Conservation (phyloP, 108 stramenopile genomes). For the Cyclostephanos tholiformis region DNA sequence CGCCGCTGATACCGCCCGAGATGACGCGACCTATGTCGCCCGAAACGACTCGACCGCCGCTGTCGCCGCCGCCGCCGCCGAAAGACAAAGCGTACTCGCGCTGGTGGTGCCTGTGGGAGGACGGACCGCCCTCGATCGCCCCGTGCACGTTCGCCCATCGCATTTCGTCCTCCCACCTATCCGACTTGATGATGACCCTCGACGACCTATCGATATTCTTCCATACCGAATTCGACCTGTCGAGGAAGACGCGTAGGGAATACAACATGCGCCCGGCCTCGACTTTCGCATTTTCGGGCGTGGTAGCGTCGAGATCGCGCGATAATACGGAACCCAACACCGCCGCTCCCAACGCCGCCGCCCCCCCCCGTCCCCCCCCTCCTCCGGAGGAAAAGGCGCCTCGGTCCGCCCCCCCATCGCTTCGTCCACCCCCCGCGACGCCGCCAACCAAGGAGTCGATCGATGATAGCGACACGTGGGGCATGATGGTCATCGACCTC, state of each 20-base stretch:
- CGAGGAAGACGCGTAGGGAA: conserved; percentile 15
- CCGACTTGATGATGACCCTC: not conserved
- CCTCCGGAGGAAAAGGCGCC: not conserved
- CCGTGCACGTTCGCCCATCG: conserved; percentile 22
- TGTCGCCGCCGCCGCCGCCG: not conserved
- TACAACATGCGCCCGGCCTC: conserved; percentile 25
- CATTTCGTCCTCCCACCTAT: conserved; percentile 17
- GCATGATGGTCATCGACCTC: conserved; percentile 22
- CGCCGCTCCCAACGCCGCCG: not conserved
- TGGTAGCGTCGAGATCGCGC: conserved; percentile 29
- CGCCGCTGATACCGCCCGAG: too few species aligned
- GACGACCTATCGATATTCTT: conserved; percentile 11
- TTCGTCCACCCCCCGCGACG: not conserved
- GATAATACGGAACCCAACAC: conserved; percentile 37
- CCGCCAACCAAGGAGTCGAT: too few species aligned
- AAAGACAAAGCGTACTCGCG: not conserved
- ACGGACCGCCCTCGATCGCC: conserved; percentile 6
- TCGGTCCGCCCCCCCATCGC: too few species aligned
- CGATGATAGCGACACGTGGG: conserved; percentile 9
- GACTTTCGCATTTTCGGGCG: conserved; percentile 9
- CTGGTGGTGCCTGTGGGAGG: not conserved
- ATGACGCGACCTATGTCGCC: too few species aligned
- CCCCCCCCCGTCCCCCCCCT: not conserved
- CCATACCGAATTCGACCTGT: conserved; percentile 15
- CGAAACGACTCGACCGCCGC: too few species aligned